These are phyloP conservation scores for Pseudotulostoma volvatum DNA, from an alignment of 495 filamentous ascomycete genomes.

Conservation along the genomic window DNA sequence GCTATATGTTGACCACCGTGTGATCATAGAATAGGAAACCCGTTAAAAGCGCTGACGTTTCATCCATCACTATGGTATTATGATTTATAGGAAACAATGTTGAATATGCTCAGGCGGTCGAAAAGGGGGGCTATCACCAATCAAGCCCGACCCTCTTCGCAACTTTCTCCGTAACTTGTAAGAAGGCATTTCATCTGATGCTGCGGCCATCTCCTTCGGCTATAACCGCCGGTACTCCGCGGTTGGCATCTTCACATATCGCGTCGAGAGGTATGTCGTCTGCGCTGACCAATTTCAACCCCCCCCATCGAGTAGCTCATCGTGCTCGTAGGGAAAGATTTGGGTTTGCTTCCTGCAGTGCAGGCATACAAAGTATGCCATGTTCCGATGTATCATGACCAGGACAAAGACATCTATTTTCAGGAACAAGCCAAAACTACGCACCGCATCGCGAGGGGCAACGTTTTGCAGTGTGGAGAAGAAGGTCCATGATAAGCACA, in stretches of 20 bases:
- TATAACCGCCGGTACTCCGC: conserved; percentile 81
- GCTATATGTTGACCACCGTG: too few relatives aligned
- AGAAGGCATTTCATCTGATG: conserved; percentile 53
- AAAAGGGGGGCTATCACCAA: too few relatives aligned
- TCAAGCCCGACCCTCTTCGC: conserved; percentile 31
- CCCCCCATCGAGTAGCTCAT: conserved; percentile 27
- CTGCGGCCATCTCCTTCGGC: conserved; percentile 64
- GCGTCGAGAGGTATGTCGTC: conserved; percentile 80
- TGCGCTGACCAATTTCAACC: conserved; percentile 41
- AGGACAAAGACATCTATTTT: conserved; percentile 63
- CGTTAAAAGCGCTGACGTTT: too few relatives aligned
- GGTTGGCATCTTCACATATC: conserved; percentile 80
- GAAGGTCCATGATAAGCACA: conserved; percentile 76
- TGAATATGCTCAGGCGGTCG: too few relatives aligned
- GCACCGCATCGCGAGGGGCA: conserved; percentile 72
- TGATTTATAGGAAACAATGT: too few relatives aligned
- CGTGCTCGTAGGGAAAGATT: conserved; percentile 46
- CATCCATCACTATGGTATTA: too few relatives aligned
- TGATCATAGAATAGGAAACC: too few relatives aligned
- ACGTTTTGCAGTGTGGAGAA: conserved; percentile 89
- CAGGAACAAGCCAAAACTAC: conserved; percentile 81
- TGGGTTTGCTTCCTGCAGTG: conserved; percentile 52
- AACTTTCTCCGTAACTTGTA: conserved; percentile 48
- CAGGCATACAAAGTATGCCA: conserved; percentile 75
- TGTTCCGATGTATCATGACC: conserved; percentile 94